Evolutionary conservation across 2,329 filamentous ascomycete species (phyloP).

Genomic region (Knufia petricola): DNA sequence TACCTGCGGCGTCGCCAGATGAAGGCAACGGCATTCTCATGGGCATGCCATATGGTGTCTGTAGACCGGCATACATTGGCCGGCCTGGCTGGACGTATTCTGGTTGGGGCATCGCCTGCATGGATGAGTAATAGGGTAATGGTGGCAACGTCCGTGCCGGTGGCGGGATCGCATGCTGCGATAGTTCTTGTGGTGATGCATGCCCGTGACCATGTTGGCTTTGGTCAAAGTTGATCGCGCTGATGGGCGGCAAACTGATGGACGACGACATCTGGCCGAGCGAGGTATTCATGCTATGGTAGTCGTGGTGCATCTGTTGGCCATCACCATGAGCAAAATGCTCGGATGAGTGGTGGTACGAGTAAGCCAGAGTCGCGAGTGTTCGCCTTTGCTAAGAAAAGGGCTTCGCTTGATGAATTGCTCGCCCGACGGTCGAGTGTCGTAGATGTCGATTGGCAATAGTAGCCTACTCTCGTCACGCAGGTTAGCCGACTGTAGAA

Average conservation of each 20-base stretch:
- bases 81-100: constrained; percentile 18
- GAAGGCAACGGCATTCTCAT: constrained; percentile 21
- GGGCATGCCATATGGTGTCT: constrained; percentile 16
- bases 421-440: neutral
- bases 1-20: constrained; percentile 15
- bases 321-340: constrained; percentile 15
- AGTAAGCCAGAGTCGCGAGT: constrained; percentile 9
- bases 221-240: constrained; percentile 22
- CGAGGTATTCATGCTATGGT: constrained; percentile 18
- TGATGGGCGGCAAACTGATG: constrained; percentile 24
- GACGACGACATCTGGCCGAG: constrained; percentile 18
- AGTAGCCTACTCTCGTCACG: constrained; percentile 1
- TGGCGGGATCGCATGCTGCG: constrained; percentile 20
- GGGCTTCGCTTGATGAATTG: neutral
- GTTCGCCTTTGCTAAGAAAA: neutral
- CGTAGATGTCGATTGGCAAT: neutral
- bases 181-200: constrained; percentile 18
- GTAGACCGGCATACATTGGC: constrained; percentile 19
- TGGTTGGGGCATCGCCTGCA: constrained; percentile 18
- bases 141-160: constrained; percentile 22
- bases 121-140: constrained; percentile 20
- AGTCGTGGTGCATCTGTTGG: constrained; percentile 14
- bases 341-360: constrained; percentile 7
- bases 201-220: constrained; percentile 13
- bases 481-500: constrained; percentile 5